Evolutionary conservation across 139 green algal genomes (phyloP).

Genomic region (Ulvella scutata): DNA sequence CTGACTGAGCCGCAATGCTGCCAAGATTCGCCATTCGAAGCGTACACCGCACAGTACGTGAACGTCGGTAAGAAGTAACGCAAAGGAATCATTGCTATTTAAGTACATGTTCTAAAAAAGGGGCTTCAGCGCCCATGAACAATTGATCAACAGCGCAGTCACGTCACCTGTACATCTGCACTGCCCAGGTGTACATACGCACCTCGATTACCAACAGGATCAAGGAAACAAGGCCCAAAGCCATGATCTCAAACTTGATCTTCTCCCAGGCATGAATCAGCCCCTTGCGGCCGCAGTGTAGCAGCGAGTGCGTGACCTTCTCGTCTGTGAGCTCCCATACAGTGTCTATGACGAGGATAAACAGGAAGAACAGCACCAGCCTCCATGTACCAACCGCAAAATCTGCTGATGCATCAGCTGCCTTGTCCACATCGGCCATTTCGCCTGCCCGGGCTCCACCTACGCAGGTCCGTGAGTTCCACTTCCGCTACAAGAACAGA

Average conservation of each 20-base stretch:
- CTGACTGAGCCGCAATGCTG: background rate
- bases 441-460: no score
- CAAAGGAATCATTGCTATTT: no score
- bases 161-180: background rate
- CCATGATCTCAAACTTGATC: constrained; percentile 15
- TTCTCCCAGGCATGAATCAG: constrained; percentile 7
- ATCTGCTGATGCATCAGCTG: no score
- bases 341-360: constrained; percentile 11
- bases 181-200: background rate
- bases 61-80: no score
- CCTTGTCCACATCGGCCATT: no score
- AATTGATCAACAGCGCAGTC: background rate
- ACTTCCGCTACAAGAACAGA: no score
- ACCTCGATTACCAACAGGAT: constrained; percentile 18
- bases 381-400: background rate
- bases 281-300: background rate
- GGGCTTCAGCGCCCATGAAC: no score
- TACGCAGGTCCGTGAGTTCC: no score
- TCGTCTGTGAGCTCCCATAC: constrained; percentile 6
- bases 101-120: no score
- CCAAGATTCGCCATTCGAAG: no score
- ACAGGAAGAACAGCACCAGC: constrained; percentile 9
- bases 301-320: constrained; percentile 5
- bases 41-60: no score
- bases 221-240: constrained; percentile 20